A percentile compares a stretch with the other conserved stretches of the same genome.
Conservation (phyloP, 352 stramenopile genomes). For the Phytophthora hibernalis region DNA sequence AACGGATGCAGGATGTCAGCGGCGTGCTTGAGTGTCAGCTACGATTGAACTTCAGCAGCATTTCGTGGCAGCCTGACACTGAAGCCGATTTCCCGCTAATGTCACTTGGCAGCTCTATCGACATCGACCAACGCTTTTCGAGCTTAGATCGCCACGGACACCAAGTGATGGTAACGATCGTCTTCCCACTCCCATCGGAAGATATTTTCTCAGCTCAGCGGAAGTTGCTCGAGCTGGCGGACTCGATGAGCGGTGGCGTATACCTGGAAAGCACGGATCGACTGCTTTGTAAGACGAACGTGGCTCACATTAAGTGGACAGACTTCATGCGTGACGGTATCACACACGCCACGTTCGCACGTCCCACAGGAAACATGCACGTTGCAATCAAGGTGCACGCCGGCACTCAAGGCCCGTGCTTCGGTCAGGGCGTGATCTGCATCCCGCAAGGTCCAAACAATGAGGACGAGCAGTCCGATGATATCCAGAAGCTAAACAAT, state of each 20-base stretch:
- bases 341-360: conserved; percentile 64
- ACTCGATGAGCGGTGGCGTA: conserved; percentile 68
- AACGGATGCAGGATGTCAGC: conserved; percentile 68
- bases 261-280: conserved; percentile 56
- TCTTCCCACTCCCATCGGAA: conserved; percentile 84
- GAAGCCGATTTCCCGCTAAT: conserved; percentile 20
- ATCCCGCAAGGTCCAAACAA: conserved; percentile 48
- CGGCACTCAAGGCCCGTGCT: conserved; percentile 49
- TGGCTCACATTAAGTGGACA: conserved; percentile 53
- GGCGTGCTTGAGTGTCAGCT: conserved; percentile 70
- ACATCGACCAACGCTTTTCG: conserved; percentile 40
- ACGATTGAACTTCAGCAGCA: conserved; percentile 53
- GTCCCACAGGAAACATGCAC: conserved; percentile 68
- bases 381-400: conserved; percentile 77
- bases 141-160: conserved; percentile 43
- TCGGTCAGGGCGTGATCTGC: conserved; percentile 74
- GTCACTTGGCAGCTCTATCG: conserved; percentile 22
- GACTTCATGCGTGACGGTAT: conserved; percentile 61
- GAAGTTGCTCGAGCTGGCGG: conserved; percentile 81
- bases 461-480: conserved; percentile 30
- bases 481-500: conserved; percentile 35
- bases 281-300: conserved; percentile 54
- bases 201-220: conserved; percentile 87
- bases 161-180: conserved; percentile 64
- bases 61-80: conserved; percentile 58